phyloP scores from a whole-genome alignment of 306 rosid genomes.

The Ormosia emarginata region DNA sequence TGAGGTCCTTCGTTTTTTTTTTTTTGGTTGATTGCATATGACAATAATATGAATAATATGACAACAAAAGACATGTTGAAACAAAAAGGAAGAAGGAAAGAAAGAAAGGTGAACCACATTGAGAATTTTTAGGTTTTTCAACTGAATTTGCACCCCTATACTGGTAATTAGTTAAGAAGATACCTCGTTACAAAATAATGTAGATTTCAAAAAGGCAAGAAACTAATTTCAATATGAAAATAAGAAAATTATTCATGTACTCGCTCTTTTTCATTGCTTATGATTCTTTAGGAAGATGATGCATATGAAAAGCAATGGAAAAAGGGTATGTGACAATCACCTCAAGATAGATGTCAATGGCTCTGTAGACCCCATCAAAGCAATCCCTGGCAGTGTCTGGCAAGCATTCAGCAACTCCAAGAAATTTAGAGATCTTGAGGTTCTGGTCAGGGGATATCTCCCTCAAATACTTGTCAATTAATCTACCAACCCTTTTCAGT shows the following conservation, averaged over 20 bases:
- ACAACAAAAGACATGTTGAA: not conserved
- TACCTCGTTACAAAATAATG: not conserved
- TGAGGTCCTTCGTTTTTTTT: not conserved
- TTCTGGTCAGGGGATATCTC: constrained; percentile 88
- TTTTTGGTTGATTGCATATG: not conserved
- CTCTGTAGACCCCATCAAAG: constrained; percentile 72
- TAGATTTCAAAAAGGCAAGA: not conserved
- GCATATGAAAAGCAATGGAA: constrained; percentile 18
- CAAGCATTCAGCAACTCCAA: constrained; percentile 76
- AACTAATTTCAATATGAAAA: not conserved
- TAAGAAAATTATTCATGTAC: not conserved
- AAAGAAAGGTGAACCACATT: not conserved
- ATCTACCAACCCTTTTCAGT: constrained; percentile 65
- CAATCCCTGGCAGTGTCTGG: constrained; percentile 73
- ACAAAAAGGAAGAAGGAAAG: not conserved
- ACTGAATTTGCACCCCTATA: not conserved
- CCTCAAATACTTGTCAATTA: constrained; percentile 68
- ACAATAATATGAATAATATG: not conserved
- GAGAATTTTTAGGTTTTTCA: not conserved
- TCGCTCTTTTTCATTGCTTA: not conserved
- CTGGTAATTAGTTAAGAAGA: not conserved
- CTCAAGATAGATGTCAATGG: constrained; percentile 81
- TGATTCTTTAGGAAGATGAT: constrained; percentile 10
- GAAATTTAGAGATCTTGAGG: constrained; percentile 70
- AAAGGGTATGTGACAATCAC: constrained; percentile 34